Base-by-base conservation (phyloP, 2,329 filamentous ascomycete species). In the Rachicladosporium sp. region DNA sequence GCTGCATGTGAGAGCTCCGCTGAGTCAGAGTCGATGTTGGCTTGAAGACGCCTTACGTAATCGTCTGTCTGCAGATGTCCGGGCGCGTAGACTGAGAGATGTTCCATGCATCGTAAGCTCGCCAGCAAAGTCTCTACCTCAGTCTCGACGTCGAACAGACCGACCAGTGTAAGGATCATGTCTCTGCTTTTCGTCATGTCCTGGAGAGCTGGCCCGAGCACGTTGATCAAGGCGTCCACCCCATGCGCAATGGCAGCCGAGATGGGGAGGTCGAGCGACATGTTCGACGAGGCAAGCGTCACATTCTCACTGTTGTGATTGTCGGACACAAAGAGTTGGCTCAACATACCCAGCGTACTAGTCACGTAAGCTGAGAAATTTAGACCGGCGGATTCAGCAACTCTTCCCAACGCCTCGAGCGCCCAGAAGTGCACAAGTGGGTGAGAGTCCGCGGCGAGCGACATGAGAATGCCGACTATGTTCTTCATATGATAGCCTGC, bases 401-500 rank as follows among this genome's bases (percentile, higher is more conserved):
- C 87, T 38, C 83, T 71, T 2, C 84, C 80, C 23, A 98, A 63
- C 7, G 86, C 89, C 57, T 95, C 87, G 33, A 98, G 68, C 2
- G 93, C 89, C 87, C 88, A 96, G 57, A 89, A 94, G 60, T 98
- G 91, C 6, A 98, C 91, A 1, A 84, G 80, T 0, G 91, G 88
- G 57, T 98, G 91, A 13, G 89, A 85, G 55, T 98, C 91, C 51
- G 88, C 94, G 59, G 87, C 89, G 7, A 98, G 71, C 6, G 91
- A 96, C 82, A 96, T 93, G n/a, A 98, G 67, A 31, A 98, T 93
- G 11, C 89, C 83, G n/a, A 95, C 74, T 36, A 98, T 95, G 1
- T 87, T 95, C 66, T 96, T 96, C 37, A 98, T 71, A 58, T 98
- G 91, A 52, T 91, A 87, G 3, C 88, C 87, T 40, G 91, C 91